These are phyloP conservation scores for Ananas comosus DNA, from an alignment of 176 grass and related monocot species.

Conservation along the genomic window DNA sequence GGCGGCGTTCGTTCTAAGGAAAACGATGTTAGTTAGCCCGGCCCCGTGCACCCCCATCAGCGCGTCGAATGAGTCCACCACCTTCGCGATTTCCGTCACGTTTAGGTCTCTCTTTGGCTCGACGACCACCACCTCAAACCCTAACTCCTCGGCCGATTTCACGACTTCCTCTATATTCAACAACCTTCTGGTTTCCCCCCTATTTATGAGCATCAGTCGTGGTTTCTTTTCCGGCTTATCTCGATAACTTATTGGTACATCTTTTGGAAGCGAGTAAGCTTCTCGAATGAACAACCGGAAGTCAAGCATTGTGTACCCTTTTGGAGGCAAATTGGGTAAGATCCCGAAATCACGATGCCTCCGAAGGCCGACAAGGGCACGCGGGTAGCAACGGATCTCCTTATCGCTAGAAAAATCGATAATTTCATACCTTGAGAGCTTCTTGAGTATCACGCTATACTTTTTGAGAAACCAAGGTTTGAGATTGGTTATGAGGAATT, in stretches of 20 bases:
- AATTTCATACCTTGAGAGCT: slow-evolving; percentile 41
- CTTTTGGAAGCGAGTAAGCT: slow-evolving; percentile 31
- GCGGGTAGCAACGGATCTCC: slow-evolving; percentile 49
- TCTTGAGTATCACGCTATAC: slow-evolving; percentile 37
- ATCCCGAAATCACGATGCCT: slow-evolving; percentile 56
- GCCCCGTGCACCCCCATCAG: slow-evolving; percentile 67
- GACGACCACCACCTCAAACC: slow-evolving; percentile 46
- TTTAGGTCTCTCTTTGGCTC: slow-evolving; percentile 24
- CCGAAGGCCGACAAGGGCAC: slow-evolving; percentile 43
- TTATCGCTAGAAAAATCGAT: slow-evolving; percentile 40
- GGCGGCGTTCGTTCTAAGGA: slow-evolving; percentile 31
- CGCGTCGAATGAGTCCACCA: slow-evolving; percentile 48
- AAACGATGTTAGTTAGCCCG: slow-evolving; percentile 67
- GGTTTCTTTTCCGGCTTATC: slow-evolving; percentile 15
- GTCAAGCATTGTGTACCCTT: slow-evolving; percentile 45
- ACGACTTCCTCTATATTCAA: slow-evolving; percentile 45
- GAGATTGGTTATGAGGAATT: slow-evolving; percentile 51
- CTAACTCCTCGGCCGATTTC: slow-evolving; percentile 37
- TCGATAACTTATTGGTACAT: background rate
- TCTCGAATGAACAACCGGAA: slow-evolving; percentile 51
- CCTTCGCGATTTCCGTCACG: slow-evolving; percentile 29
- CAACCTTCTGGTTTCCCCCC: slow-evolving; percentile 41
- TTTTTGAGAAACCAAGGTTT: slow-evolving; percentile 53
- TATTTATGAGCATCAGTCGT: slow-evolving; percentile 40
- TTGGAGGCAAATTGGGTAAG: slow-evolving; percentile 33